Conservation (phyloP, 2,329 filamentous ascomycete species). For the Aspergillus udagawae region DNA sequence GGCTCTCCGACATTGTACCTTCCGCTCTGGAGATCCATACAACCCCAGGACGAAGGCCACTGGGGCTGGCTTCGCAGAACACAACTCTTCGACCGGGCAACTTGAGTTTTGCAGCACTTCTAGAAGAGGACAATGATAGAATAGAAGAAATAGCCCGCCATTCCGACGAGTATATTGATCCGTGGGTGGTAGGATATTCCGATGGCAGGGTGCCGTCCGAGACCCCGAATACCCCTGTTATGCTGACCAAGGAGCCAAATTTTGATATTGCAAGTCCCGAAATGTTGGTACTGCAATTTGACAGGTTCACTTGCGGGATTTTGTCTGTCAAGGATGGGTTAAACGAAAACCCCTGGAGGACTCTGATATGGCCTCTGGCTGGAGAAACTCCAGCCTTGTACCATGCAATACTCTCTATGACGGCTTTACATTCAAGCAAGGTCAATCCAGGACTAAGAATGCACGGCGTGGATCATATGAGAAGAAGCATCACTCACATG, state of each 20-base stretch:
- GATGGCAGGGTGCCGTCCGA: conserved; percentile 34
- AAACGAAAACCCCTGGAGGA: conserved; percentile 68
- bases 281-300: conserved; percentile 60
- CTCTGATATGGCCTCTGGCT: conserved; percentile 65
- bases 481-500: conserved; percentile 58
- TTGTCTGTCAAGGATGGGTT: conserved; percentile 67
- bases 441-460: conserved; percentile 55
- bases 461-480: conserved; percentile 66
- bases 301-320: conserved; percentile 65
- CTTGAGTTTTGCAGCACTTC: conserved; percentile 29
- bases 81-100: conserved; percentile 8
- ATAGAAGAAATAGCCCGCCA: conserved; percentile 54
- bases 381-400: conserved; percentile 61
- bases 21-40: conserved; percentile 4
- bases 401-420: conserved; percentile 65
- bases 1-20: conserved; percentile 13
- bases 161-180: conserved; percentile 24
- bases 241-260: conserved; percentile 45
- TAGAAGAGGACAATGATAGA: conserved; percentile 43
- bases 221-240: conserved; percentile 23
- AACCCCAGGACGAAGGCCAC: conserved; percentile 4
- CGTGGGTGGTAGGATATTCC: conserved; percentile 37
- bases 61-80: conserved; percentile 6
- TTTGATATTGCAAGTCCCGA: conserved; percentile 54
- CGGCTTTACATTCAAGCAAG: conserved; percentile 63